Conservation (phyloP, 176 grass and related monocot genomes). For the Elaeis guineensis region DNA sequence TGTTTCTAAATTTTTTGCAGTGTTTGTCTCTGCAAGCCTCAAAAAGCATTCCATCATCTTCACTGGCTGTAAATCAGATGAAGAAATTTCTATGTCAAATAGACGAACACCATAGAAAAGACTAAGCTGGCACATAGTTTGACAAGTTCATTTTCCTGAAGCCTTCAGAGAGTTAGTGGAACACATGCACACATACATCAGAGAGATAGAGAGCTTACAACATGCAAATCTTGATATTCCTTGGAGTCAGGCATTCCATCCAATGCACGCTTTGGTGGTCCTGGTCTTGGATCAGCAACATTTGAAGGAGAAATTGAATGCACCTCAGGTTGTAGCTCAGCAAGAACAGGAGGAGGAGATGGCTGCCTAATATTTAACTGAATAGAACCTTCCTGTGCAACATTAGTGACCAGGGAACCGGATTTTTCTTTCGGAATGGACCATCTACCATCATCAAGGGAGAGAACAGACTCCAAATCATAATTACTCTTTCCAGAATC, state of each 20-base stretch:
- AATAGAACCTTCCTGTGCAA: conserved; percentile 46
- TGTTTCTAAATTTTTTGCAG: conserved; percentile 87
- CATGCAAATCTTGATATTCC: conserved; percentile 79
- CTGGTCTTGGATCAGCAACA: conserved; percentile 87
- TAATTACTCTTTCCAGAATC: conserved; percentile 40
- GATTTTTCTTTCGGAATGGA: conserved; percentile 43
- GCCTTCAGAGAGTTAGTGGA: too few relatives aligned
- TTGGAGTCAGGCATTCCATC: conserved; percentile 22
- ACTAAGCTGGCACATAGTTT: too few relatives aligned
- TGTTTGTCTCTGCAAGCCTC: conserved; percentile 88
- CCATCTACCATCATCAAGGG: conserved; percentile 98
- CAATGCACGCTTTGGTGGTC: conserved; percentile 18
- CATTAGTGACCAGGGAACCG: conserved; percentile 24
- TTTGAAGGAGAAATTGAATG: conserved; percentile 68
- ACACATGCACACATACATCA: too few relatives aligned
- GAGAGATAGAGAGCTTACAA: conserved; percentile 51
- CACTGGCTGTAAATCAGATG: conserved; percentile 51
- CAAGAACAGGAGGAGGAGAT: conserved; percentile 79
- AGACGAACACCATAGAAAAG: too few relatives aligned
- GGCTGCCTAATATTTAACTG: conserved; percentile 76
- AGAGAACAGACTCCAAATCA: conserved; percentile 85
- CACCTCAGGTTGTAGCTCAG: conserved; percentile 52
- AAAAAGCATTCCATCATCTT: conserved; percentile 97
- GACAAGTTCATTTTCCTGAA: too few relatives aligned
- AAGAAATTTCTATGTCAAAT: too few relatives aligned